These are phyloP conservation scores for Thuja plicata DNA, from an alignment of 83 land plant species.

Conservation along the genomic window DNA sequence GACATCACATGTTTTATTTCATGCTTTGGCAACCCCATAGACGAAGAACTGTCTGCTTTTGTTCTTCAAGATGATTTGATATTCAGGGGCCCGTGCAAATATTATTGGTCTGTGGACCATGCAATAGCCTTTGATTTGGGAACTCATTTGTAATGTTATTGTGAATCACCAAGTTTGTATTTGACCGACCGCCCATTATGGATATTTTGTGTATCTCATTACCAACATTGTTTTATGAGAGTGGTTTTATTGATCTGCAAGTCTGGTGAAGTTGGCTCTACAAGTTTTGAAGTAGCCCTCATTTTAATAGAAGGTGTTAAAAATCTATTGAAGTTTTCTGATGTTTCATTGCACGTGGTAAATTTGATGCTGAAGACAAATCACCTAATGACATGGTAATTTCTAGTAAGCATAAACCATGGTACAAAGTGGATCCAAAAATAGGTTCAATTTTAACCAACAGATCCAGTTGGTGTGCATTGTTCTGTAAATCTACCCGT, in stretches of 20 bases:
- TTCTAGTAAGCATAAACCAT: neutral
- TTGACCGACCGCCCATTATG: neutral
- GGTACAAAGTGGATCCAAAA: neutral
- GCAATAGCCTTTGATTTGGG: slow-evolving; percentile 15
- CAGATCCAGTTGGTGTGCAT: neutral
- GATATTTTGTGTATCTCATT: neutral
- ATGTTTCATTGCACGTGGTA: neutral
- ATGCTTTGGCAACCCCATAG: slow-evolving; percentile 4
- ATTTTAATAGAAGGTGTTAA: no score
- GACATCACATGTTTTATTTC: slow-evolving; percentile 9
- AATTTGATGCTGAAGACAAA: neutral
- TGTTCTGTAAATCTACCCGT: neutral
- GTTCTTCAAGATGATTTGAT: slow-evolving; percentile 4
- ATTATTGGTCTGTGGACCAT: slow-evolving; percentile 12
- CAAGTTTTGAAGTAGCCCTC: neutral
- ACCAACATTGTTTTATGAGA: neutral
- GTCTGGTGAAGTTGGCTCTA: neutral
- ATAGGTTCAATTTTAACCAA: no score
- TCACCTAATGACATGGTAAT: neutral
- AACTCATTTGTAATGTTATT: slow-evolving; percentile 12
- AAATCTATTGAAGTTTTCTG: neutral
- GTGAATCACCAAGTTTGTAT: slow-evolving; percentile 9
- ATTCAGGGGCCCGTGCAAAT: slow-evolving; percentile 7
- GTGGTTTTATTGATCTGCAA: neutral
- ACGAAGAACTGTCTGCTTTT: slow-evolving; percentile 12